Percentiles rank a stretch among this genome's conserved stretches.
phyloP scores from a whole-genome alignment of 306 rosid genomes.

The Neltuma alba region DNA sequence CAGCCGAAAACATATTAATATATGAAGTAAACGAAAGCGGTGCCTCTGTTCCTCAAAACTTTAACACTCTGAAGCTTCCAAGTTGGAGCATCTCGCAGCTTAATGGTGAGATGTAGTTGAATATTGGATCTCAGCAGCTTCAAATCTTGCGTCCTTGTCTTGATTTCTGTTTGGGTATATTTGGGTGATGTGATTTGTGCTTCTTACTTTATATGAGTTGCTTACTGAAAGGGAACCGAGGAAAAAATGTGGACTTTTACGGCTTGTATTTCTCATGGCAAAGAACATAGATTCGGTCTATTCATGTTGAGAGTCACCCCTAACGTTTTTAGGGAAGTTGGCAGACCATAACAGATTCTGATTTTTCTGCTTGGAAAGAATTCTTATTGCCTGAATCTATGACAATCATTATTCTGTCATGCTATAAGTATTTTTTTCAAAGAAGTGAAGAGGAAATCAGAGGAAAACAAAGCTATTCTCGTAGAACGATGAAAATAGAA shows the following conservation, averaged over 20 bases:
- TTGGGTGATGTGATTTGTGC: not conserved
- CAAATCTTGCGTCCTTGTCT: not conserved
- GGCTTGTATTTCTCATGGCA: not conserved
- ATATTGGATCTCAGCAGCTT: not conserved
- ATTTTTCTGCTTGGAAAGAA: not conserved
- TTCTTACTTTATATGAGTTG: not conserved
- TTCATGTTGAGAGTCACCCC: not conserved
- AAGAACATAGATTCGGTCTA: constrained; percentile 19
- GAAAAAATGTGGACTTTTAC: constrained; percentile 13
- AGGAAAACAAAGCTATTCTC: not conserved
- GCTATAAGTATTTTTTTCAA: constrained; percentile 1
- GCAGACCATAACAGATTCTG: not conserved
- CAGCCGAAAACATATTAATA: not conserved
- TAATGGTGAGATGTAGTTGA: constrained; percentile 32
- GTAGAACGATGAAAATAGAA: not conserved
- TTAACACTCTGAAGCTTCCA: not conserved
- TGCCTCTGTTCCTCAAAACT: not conserved
- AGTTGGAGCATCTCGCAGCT: constrained; percentile 15
- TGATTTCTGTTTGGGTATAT: not conserved
- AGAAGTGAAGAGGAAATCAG: constrained; percentile 9
- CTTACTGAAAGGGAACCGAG: not conserved
- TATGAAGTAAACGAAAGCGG: not conserved
- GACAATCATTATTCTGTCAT: not conserved
- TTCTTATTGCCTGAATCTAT: not conserved
- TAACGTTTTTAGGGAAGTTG: not conserved